These are phyloP conservation scores for Lasiodiplodia citricola DNA, from an alignment of 2,329 filamentous ascomycete species.

Conservation along the genomic window DNA sequence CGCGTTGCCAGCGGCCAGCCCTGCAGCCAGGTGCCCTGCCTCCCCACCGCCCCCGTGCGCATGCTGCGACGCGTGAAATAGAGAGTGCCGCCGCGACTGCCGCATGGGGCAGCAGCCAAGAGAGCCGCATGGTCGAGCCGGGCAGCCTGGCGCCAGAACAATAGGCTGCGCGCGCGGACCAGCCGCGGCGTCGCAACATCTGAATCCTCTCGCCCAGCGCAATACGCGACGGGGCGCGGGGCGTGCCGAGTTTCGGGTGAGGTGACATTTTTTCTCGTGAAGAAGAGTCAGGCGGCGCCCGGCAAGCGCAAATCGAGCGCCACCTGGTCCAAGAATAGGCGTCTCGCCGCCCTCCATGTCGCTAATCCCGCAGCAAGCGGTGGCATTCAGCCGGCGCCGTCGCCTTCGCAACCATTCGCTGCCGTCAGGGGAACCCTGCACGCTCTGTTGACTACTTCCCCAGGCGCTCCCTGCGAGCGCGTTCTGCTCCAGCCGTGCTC, in stretches of 20 bases:
- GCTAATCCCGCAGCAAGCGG: constrained; percentile 12
- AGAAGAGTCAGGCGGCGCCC: constrained; percentile 17
- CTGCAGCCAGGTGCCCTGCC: not conserved
- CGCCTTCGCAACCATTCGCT: constrained; percentile 12
- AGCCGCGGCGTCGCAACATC: not conserved
- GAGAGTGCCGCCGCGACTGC: constrained; percentile 13
- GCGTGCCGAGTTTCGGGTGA: constrained; percentile 4
- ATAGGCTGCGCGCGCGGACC: constrained; percentile 1
- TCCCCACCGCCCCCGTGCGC: not conserved
- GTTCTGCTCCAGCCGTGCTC: not conserved
- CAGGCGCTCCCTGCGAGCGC: constrained; percentile 2
- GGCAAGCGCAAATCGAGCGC: constrained; percentile 20
- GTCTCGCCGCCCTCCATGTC: constrained; percentile 15
- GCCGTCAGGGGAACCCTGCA: constrained; percentile 20
- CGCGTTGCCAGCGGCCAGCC: not conserved
- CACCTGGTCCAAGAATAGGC: constrained; percentile 23
- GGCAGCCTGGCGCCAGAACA: not conserved
- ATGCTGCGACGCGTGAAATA: constrained; percentile 7
- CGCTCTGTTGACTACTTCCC: constrained; percentile 16
- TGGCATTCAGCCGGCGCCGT: constrained; percentile 18
- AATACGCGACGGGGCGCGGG: not conserved
- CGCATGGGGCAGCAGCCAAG: constrained; percentile 8
- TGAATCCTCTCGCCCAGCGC: not conserved
- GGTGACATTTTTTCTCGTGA: constrained; percentile 22
- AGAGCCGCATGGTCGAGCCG: constrained; percentile 5